Evolutionary conservation across 2,329 filamentous ascomycete genomes (phyloP), one percentile per base, ranked within the genome.

Genomic region (Ophiostoma himal-ulmi): DNA sequence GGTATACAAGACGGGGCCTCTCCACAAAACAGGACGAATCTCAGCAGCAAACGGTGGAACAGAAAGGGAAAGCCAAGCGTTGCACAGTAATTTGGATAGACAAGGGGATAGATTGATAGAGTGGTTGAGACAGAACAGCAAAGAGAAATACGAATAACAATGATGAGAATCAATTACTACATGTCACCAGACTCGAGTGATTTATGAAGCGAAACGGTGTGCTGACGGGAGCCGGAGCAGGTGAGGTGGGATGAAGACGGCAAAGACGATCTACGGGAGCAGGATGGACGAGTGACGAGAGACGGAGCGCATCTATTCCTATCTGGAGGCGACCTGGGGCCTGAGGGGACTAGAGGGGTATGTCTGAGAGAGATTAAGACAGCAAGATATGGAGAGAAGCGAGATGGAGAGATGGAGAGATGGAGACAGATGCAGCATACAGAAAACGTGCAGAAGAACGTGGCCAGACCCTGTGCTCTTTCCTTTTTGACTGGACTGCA

Each of bases 141-240:
- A 5, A 54, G 44, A 13, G 4, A 30, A 60, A 30, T 34, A 39
- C 5, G 6, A 3, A 39, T 7, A 3, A 22, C 3, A 20, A 36
- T 1, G 3, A 3, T 22, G 26, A 22, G 14, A 6, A 37, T 3
- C n/a, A 22, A 39, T 1, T 3, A 13, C 30, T 30, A 30, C 2
- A 34, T 54, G 67, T 57, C 67, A 36, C 66, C 22, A 62, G 57
- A 62, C 39, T 60, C 26, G 30, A 54, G 66, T 17, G 66, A 60
- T 67, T 67, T 17, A 34, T 39, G 30, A 34, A 13, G 1, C 13
- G 30, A 69, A 54, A 52, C 66, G 26, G 66, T n/a, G 41, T 37
- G 26, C 26, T 30, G 20, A 26, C 37, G n/a, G 1, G 54, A 20
- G n/a, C 41, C 26, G 34, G 17, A 37, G 30, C 8, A n/a, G 3